Evolutionary conservation across 257 asterid genomes (phyloP).

Genomic region (Cruciata laevipes): DNA sequence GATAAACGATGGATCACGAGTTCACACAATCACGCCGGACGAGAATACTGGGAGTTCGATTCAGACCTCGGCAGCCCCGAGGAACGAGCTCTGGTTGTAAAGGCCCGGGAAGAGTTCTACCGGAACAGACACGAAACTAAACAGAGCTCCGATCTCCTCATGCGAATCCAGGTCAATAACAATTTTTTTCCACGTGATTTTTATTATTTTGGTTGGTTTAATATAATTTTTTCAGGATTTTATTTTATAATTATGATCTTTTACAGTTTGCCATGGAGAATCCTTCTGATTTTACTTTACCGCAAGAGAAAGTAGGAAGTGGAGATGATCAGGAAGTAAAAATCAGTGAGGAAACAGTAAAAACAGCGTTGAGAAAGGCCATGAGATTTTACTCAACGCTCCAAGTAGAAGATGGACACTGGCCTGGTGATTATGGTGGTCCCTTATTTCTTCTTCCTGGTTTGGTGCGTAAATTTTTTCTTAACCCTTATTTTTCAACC

Average conservation of each 20-base stretch:
- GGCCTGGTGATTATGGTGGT: slow-evolving; percentile 84
- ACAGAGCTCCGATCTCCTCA: slow-evolving; percentile 40
- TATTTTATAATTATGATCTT: background rate
- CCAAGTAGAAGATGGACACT: slow-evolving; percentile 73
- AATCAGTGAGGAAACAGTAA: background rate
- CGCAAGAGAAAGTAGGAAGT: background rate
- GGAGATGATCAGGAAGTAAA: background rate
- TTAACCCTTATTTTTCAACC: too few relatives aligned
- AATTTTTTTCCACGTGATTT: too few relatives aligned
- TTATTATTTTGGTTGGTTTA: too few relatives aligned
- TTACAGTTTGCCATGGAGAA: background rate
- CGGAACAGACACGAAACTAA: slow-evolving; percentile 22
- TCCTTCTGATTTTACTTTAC: too few relatives aligned
- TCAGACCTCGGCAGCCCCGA: slow-evolving; percentile 26
- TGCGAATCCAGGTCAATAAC: slow-evolving; percentile 38
- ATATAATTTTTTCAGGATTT: too few relatives aligned
- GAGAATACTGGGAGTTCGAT: slow-evolving; percentile 42
- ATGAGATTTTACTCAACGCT: slow-evolving; percentile 44
- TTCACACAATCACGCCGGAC: slow-evolving; percentile 30
- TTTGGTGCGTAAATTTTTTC: slow-evolving; percentile 28
- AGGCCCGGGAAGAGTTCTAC: slow-evolving; percentile 22
- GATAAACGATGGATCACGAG: slow-evolving; percentile 27
- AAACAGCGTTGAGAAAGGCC: slow-evolving; percentile 28
- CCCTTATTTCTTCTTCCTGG: slow-evolving; percentile 68
- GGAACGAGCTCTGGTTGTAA: slow-evolving; percentile 26